Percentiles rank a stretch among this genome's conserved stretches.
These are phyloP conservation scores for Yamagishiella unicocca DNA, from an alignment of 139 green algal genomes.

Conservation along the genomic window DNA sequence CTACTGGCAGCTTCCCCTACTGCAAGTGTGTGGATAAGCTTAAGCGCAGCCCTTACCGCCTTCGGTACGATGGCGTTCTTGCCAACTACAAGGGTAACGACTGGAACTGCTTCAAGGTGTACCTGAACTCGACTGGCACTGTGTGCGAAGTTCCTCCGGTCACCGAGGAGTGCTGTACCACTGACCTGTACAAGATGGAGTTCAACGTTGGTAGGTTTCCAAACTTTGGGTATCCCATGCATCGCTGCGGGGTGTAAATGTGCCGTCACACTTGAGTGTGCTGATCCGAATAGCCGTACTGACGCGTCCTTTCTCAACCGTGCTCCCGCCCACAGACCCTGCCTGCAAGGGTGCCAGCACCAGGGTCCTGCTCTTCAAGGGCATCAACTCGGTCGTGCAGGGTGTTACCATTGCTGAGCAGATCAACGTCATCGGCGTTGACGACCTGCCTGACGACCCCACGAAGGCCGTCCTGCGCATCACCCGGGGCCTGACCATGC, in stretches of 20 bases:
- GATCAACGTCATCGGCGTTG: neutral
- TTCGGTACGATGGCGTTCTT: neutral
- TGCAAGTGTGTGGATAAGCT: neutral
- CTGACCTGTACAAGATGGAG: conserved; percentile 28
- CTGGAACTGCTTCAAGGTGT: conserved; percentile 23
- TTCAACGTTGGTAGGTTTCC: conserved; percentile 30
- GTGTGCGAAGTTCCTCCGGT: neutral
- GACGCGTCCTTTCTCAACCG: too few species aligned
- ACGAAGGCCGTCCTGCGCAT: conserved; percentile 12
- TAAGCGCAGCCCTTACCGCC: neutral
- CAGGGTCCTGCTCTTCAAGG: conserved; percentile 6
- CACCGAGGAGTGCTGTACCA: neutral
- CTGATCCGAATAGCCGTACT: too few species aligned
- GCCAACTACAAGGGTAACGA: neutral
- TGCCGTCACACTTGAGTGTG: too few species aligned
- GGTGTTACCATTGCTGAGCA: neutral
- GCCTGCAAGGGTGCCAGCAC: neutral
- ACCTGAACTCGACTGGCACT: neutral
- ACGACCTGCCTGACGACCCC: neutral
- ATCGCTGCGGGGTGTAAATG: too few species aligned
- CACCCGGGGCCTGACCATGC: neutral
- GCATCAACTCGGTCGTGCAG: neutral
- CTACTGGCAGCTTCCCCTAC: too few species aligned
- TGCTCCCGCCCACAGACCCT: conserved; percentile 18
- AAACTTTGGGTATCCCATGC: too few species aligned